Percentiles rank a stretch among this genome's conserved stretches.
Evolutionary conservation across 441 rosid species (phyloP).

Genomic region (Euphorbia celastroides): DNA sequence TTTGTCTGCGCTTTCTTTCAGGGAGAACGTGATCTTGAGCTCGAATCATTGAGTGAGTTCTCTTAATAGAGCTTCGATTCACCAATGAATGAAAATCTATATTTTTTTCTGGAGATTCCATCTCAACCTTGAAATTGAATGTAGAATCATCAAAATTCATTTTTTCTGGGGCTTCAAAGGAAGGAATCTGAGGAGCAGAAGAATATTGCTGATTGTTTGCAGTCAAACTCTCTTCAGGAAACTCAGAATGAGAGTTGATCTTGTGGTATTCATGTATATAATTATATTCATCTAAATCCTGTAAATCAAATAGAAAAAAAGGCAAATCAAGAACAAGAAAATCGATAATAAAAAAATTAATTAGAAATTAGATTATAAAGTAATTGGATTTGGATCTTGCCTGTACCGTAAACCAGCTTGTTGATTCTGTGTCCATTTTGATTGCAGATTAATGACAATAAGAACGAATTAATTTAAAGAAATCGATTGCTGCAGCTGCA

Average conservation of each 20-base stretch:
- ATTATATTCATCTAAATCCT: conserved; percentile 47
- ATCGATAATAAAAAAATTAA: no score
- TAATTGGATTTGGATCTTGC: no score
- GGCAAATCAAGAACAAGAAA: no score
- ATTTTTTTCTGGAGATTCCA: conserved; percentile 17
- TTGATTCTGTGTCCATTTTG: no score
- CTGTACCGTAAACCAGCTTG: no score
- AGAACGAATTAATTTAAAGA: no score
- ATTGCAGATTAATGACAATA: no score
- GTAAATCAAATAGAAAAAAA: no score
- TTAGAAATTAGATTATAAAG: no score
- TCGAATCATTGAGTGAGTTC: conserved; percentile 25
- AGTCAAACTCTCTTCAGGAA: conserved; percentile 31
- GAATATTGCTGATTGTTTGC: conserved; percentile 18
- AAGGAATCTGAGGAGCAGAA: conserved; percentile 28
- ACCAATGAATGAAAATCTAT: conserved; percentile 15
- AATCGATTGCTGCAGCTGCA: no score
- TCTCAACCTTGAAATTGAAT: conserved; percentile 27
- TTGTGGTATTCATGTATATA: conserved; percentile 35
- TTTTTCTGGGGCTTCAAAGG: conserved; percentile 19
- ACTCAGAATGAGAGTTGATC: conserved; percentile 29
- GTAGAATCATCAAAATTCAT: conserved; percentile 9
- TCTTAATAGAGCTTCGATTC: conserved; percentile 22
- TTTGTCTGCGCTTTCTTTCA: conserved; percentile 71
- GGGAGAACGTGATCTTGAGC: conserved; percentile 70